phyloP scores from a whole-genome alignment of 2,329 filamentous ascomycete genomes.

The Hymenoscyphus linearis region DNA sequence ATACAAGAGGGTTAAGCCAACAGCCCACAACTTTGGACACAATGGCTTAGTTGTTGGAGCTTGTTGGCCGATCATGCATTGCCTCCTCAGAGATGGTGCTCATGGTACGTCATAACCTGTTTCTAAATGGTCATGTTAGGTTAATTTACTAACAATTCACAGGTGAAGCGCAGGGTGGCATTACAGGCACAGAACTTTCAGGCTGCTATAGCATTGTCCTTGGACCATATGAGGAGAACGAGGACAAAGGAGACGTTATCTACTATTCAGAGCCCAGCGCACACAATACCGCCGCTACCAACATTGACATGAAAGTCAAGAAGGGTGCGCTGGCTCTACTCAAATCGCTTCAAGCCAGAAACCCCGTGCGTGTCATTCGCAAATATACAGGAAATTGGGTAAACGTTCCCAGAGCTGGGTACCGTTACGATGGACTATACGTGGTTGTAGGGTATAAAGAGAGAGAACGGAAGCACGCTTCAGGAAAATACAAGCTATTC shows the following conservation, averaged over 20 bases:
- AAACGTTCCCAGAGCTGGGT: background rate
- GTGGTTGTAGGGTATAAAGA: background rate
- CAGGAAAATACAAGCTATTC: conserved; percentile 1
- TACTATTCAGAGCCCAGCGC: conserved; percentile 5
- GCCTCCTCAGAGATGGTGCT: conserved; percentile 6
- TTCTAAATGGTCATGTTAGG: background rate
- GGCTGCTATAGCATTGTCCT: conserved; percentile 8
- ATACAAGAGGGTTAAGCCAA: background rate
- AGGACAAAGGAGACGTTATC: conserved; percentile 1
- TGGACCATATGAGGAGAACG: conserved; percentile 1
- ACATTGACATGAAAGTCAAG: background rate
- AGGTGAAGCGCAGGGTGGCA: background rate
- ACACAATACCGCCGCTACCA: background rate
- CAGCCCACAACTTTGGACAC: conserved; percentile 1
- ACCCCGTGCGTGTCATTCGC: conserved; percentile 6
- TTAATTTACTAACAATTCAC: background rate
- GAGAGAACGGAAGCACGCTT: background rate
- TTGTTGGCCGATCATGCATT: conserved; percentile 6
- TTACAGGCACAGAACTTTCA: background rate
- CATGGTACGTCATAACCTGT: conserved; percentile 7
- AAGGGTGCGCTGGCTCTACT: background rate
- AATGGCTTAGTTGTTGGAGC: conserved; percentile 1
- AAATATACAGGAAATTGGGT: conserved; percentile 1
- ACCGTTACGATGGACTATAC: conserved; percentile 11
- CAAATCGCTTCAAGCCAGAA: background rate